phyloP scores from a whole-genome alignment of 495 filamentous ascomycete genomes.

The Neurospora discreta region DNA sequence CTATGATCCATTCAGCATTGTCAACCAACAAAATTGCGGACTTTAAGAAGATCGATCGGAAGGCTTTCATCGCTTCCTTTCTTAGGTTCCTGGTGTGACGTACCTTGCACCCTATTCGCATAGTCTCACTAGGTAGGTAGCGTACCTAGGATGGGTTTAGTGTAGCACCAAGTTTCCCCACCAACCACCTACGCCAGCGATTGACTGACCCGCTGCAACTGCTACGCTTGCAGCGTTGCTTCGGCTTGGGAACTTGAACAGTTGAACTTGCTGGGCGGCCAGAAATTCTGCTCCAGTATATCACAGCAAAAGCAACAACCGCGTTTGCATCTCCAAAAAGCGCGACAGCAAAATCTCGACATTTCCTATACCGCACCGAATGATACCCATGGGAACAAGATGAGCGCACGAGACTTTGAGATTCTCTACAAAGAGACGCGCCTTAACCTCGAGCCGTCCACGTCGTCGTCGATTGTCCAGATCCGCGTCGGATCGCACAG shows the following conservation, averaged over 20 bases:
- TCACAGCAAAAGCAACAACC: slow-evolving; percentile 9
- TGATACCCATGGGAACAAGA: slow-evolving; percentile 27
- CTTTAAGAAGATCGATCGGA: background rate
- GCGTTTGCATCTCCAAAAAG: slow-evolving; percentile 12
- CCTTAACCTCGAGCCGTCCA: slow-evolving; percentile 66
- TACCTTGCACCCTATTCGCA: background rate
- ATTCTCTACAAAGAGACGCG: slow-evolving; percentile 78
- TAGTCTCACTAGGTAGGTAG: background rate
- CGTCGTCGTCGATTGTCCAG: slow-evolving; percentile 54
- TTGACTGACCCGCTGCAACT: background rate
- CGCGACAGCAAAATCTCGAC: slow-evolving; percentile 10
- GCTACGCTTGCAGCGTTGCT: background rate
- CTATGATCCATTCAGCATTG: no score
- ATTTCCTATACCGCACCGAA: slow-evolving; percentile 11
- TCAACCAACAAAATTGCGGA: no score
- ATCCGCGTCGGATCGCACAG: slow-evolving; percentile 53
- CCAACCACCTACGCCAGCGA: background rate
- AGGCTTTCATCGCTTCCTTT: background rate
- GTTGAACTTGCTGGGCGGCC: slow-evolving; percentile 10
- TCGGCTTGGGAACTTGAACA: slow-evolving; percentile 8
- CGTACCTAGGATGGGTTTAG: background rate
- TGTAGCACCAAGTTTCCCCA: background rate
- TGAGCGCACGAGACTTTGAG: slow-evolving; percentile 30
- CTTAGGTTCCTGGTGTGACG: background rate
- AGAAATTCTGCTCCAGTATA: slow-evolving; percentile 16